Evolutionary conservation across 2,329 filamentous ascomycete genomes (phyloP).

Genomic region (Trichoderma guizhouense): DNA sequence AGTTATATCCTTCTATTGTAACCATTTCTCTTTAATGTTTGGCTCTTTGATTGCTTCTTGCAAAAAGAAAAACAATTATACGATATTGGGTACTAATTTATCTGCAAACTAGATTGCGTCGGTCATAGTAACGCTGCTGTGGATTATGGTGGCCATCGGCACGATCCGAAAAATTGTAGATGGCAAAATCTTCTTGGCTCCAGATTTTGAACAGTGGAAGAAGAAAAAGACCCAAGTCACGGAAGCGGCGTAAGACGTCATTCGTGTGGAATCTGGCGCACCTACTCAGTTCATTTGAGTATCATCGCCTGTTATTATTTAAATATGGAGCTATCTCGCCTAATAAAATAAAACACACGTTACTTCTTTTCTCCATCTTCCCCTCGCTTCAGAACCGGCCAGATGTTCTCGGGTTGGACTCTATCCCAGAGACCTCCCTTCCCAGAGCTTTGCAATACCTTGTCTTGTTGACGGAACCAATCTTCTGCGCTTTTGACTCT

Average conservation of each 20-base stretch:
- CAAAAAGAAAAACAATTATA: no score
- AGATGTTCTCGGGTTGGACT: background rate
- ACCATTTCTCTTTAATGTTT: background rate
- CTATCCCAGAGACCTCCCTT: background rate
- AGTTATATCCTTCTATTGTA: background rate
- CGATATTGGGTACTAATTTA: background rate
- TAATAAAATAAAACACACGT: background rate
- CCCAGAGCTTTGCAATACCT: background rate
- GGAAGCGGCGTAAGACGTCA: background rate
- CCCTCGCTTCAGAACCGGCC: background rate
- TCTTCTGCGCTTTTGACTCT: background rate
- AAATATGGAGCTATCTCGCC: background rate
- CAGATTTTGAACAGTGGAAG: background rate
- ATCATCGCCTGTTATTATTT: background rate
- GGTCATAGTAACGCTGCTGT: background rate
- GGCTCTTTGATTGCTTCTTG: background rate
- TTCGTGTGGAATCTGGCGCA: background rate
- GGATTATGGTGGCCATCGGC: background rate
- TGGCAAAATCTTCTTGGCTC: background rate
- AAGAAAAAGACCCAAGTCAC: background rate
- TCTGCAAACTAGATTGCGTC: background rate
- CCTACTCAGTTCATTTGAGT: background rate
- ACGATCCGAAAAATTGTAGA: background rate
- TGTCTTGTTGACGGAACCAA: background rate
- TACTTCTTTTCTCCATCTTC: background rate